These are phyloP conservation scores for Apiotrichum mycotoxinovorans DNA, from an alignment of 1,284 basidiomycete genomes.

Conservation along the genomic window DNA sequence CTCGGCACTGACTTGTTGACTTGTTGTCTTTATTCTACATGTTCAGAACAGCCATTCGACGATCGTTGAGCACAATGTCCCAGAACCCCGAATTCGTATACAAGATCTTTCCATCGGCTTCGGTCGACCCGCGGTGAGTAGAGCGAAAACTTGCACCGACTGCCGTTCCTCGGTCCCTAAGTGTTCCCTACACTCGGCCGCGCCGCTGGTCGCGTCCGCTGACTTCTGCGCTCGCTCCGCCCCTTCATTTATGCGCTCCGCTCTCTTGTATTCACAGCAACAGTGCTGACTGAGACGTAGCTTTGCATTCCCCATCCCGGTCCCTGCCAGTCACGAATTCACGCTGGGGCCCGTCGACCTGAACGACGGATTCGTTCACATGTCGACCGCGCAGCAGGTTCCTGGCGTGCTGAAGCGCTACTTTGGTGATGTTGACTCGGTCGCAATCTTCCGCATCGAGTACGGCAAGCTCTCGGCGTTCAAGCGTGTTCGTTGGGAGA, in stretches of 20 bases:
- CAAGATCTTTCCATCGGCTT: slow-evolving; percentile 45
- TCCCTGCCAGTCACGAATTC: slow-evolving; percentile 31
- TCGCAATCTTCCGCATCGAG: slow-evolving; percentile 56
- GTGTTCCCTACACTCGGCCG: too few species aligned
- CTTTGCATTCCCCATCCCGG: slow-evolving; percentile 28
- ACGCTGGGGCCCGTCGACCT: slow-evolving; percentile 37
- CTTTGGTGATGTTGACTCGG: slow-evolving; percentile 52
- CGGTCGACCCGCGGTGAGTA: slow-evolving; percentile 40
- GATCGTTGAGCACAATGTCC: slow-evolving; percentile 21
- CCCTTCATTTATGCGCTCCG: too few species aligned
- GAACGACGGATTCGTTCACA: slow-evolving; percentile 59
- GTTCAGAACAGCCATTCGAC: slow-evolving; percentile 9
- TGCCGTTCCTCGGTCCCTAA: too few species aligned
- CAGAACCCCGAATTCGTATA: slow-evolving; percentile 39
- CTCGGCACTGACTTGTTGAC: neutral
- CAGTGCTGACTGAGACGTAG: neutral
- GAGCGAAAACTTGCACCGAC: neutral
- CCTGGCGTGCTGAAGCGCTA: slow-evolving; percentile 57
- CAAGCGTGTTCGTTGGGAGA: slow-evolving; percentile 39
- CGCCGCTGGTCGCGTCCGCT: too few species aligned
- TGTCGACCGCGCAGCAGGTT: slow-evolving; percentile 60
- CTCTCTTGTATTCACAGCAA: too few species aligned
- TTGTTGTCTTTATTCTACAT: neutral
- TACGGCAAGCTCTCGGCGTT: slow-evolving; percentile 32
- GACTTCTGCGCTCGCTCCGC: too few species aligned